Evolutionary conservation across 805 yeast genomes (phyloP).

Genomic region (Starmerella stellata): DNA sequence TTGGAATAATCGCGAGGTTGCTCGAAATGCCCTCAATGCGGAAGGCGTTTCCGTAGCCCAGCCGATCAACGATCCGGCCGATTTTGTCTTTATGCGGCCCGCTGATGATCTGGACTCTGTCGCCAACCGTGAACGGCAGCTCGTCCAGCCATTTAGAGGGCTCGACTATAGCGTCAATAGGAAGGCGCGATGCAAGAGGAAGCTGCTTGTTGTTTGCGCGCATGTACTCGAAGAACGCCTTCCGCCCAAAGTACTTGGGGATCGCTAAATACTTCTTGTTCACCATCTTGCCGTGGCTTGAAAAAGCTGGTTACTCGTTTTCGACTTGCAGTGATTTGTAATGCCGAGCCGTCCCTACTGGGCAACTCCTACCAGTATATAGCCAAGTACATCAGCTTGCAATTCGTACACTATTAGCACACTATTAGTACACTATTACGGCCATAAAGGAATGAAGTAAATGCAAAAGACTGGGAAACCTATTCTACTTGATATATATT

Average conservation of each 20-base stretch:
- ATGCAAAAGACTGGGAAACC: no score
- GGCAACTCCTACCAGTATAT: no score
- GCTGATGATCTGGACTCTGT: conserved; percentile 16
- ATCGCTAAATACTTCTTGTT: conserved; percentile 12
- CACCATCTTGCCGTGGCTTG: no score
- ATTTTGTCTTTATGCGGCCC: conserved; percentile 64
- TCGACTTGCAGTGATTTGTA: no score
- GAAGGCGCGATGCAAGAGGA: conserved; percentile 12
- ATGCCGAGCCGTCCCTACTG: no score
- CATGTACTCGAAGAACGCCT: conserved; percentile 15
- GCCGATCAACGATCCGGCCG: conserved; percentile 40
- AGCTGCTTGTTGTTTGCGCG: conserved; percentile 11
- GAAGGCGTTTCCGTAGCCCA: conserved; percentile 43
- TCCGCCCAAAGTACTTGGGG: conserved; percentile 15
- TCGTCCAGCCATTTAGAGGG: conserved; percentile 3
- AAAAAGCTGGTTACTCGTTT: no score
- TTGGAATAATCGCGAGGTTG: conserved; percentile 44
- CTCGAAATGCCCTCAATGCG: conserved; percentile 49
- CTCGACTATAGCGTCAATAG: background rate
- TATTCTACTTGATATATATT: no score
- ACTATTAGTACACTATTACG: no score
- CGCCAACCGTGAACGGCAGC: conserved; percentile 18
- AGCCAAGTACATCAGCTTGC: no score
- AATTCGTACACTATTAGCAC: no score
- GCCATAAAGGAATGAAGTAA: no score